Percentiles rank a stretch among this genome's conserved stretches.
Evolutionary conservation across 805 yeast species (phyloP).

Genomic region (Sugiyamaella marilandica): DNA sequence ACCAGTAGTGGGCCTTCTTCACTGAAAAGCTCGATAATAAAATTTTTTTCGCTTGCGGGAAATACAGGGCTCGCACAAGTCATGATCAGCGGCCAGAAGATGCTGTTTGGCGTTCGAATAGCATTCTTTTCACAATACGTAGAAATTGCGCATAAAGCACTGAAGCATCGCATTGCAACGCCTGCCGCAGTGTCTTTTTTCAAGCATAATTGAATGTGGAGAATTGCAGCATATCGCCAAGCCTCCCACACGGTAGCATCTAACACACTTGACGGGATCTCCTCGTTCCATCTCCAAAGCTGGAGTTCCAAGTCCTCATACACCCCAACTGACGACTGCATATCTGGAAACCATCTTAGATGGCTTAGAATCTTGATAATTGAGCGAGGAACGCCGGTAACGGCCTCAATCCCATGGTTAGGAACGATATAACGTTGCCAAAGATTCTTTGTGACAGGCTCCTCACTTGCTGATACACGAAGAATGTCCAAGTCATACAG

Average conservation of each 20-base stretch:
- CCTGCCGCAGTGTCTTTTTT: background rate
- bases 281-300: constrained; percentile 4
- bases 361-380: constrained; percentile 1
- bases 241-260: constrained; percentile 4
- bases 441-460: constrained; percentile 4
- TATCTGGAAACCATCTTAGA: constrained; percentile 4
- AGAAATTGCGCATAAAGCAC: background rate
- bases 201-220: background rate
- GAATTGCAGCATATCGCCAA: constrained; percentile 1
- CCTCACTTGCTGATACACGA: background rate
- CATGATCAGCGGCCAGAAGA: constrained; percentile 2
- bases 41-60: background rate
- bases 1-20: constrained; percentile 2
- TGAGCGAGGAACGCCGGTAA: constrained; percentile 1
- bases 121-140: background rate
- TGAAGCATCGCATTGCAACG: background rate
- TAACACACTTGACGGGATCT: background rate
- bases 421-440: constrained; percentile 3
- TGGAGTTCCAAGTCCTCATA: background rate
- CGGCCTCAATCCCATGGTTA: background rate
- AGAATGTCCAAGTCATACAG: constrained; percentile 2
- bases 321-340: background rate
- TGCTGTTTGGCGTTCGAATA: background rate
- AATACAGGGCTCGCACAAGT: background rate
- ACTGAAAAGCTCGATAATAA: background rate